Evolutionary conservation across 805 yeast genomes (phyloP).

Genomic region (Wickerhamomyces xylosicus): DNA sequence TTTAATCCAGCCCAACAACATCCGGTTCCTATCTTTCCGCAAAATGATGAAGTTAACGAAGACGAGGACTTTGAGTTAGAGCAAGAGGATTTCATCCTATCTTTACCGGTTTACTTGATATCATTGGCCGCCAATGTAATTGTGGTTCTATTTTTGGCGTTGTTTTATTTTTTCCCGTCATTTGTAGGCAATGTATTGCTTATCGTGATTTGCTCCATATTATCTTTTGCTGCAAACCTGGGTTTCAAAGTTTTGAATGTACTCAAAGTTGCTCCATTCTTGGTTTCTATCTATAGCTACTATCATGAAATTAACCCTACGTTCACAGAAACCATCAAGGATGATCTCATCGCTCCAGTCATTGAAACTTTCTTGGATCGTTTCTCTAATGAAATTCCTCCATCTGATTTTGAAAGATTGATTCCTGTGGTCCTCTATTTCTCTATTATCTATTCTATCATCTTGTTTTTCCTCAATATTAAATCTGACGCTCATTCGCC

Average conservation of each 20-base stretch:
- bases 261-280: constrained; percentile 1
- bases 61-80: no score
- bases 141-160: constrained; percentile 26
- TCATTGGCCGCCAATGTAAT: constrained; percentile 19
- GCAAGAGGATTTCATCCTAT: constrained; percentile 8
- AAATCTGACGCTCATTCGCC: constrained; percentile 20
- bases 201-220: constrained; percentile 11
- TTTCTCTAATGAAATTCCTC: constrained; percentile 16
- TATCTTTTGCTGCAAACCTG: constrained; percentile 3
- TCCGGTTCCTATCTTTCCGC: no score
- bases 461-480: constrained; percentile 23
- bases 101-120: constrained; percentile 10
- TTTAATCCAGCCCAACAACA: no score
- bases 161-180: constrained; percentile 39
- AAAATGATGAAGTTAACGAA: neutral
- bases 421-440: constrained; percentile 28
- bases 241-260: constrained; percentile 1
- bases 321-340: constrained; percentile 1
- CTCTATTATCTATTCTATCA: constrained; percentile 15
- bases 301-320: constrained; percentile 2
- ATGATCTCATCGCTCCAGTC: constrained; percentile 13
- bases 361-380: constrained; percentile 12
- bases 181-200: constrained; percentile 26
- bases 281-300: neutral
- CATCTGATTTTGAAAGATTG: constrained; percentile 27